These are phyloP conservation scores for Nicotiana undulata DNA, from an alignment of 257 asterid genomes.

Conservation along the genomic window DNA sequence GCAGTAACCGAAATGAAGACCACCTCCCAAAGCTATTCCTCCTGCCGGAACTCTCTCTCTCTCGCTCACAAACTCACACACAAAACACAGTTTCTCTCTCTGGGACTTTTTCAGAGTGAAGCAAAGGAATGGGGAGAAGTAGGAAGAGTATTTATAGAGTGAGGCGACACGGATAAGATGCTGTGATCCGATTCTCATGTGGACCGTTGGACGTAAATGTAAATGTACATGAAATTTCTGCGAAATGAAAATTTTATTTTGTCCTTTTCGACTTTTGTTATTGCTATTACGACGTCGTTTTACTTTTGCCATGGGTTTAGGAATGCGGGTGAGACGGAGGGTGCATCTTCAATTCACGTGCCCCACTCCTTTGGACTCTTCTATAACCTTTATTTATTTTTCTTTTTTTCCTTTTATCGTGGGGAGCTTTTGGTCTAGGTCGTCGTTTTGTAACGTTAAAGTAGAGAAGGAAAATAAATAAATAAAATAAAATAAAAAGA, in stretches of 20 bases:
- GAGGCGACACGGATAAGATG: constrained; percentile 6
- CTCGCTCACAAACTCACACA: neutral
- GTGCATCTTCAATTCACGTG: constrained; percentile 4
- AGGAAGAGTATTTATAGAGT: constrained; percentile 45
- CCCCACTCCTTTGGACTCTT: neutral
- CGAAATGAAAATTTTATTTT: constrained; percentile 20
- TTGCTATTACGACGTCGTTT: neutral
- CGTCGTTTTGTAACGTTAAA: neutral
- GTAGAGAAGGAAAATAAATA: neutral
- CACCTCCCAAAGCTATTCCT: constrained; percentile 16
- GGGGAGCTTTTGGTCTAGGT: neutral
- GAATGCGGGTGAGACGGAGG: neutral
- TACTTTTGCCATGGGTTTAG: neutral
- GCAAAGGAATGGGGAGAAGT: constrained; percentile 8
- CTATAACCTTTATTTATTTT: neutral
- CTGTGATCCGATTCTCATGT: constrained; percentile 50
- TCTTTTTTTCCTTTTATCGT: neutral
- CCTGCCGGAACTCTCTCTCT: constrained; percentile 18
- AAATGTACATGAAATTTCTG: constrained; percentile 30
- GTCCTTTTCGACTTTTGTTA: neutral
- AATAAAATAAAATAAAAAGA: neutral
- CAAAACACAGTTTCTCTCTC: neutral
- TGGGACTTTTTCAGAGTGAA: constrained; percentile 3
- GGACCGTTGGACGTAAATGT: constrained; percentile 22
- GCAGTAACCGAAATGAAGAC: constrained; percentile 18